Base-by-base conservation (phyloP, 192 early-diverging fungal genomes). In the Cetraspora pellucida region DNA sequence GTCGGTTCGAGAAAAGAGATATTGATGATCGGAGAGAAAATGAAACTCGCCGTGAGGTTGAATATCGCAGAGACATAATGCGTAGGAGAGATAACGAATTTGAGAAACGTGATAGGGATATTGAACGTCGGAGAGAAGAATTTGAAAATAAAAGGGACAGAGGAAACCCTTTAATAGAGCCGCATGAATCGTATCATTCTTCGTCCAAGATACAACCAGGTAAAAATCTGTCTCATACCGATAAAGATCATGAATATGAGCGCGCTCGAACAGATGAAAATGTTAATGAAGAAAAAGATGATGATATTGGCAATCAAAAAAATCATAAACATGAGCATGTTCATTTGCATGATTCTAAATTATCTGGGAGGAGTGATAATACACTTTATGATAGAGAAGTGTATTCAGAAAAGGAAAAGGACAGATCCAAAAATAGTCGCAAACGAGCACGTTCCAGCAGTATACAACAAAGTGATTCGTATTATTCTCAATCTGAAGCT, bases 371-470 rank as follows among this genome's bases (percentile, higher is more conserved):
- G n/a, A 65, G 43, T 65, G 10, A n/a, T 44, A 19, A n/a, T 10
- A 19, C 28, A 10, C 10, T 37, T n/a, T 65, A 44, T 8, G 31
- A 65, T 44, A 43, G 27, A 37, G 37, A 43, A n/a, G 30, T 19
- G 43, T 65, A 44, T 65, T 44, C 31, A n/a, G 63, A 65, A 44
- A 65, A 65, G 43, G 30, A 43, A 44, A 65, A 65, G 27, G 37
- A 65, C 31, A 37, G 31, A 17, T 37, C 2, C 10, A 37, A 31
- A 44, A 43, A 21, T 65, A 65, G 37, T 65, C 63, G 63, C 9
- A 65, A 65, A 17, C 30, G 63, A 44, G 37, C 37, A 65, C 63
- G 63, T n/a, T 65, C 63, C n/a, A 65, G 43, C 37, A 65, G 63
- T 19, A n/a, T 44, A 43, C 28, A 43, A 3, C 28, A 19, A 3